Percentiles rank a stretch among this genome's conserved stretches.
Evolutionary conservation across 495 filamentous ascomycete species (phyloP).

Genomic region (Rostrohypoxylon terebratum): DNA sequence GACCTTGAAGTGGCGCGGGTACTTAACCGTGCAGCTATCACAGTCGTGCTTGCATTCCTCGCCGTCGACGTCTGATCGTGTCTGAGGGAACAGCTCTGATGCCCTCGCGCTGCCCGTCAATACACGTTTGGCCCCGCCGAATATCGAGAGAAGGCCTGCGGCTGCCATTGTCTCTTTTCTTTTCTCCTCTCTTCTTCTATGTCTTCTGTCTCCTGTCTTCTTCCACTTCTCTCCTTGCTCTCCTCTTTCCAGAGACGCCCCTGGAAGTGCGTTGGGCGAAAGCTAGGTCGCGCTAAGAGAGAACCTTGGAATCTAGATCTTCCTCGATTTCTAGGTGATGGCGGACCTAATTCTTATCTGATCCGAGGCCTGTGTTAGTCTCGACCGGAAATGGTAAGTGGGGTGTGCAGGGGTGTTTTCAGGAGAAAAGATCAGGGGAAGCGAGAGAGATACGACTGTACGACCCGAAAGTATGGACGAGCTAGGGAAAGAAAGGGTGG

Average conservation of each 20-base stretch:
- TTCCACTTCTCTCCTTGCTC: not conserved
- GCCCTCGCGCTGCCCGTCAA: constrained; percentile 73
- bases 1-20: constrained; percentile 76
- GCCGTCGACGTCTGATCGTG: constrained; percentile 79
- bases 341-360: constrained; percentile 32
- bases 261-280: not conserved
- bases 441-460: not conserved
- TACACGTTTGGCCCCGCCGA: constrained; percentile 55
- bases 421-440: constrained; percentile 7
- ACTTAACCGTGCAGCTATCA: constrained; percentile 79
- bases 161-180: constrained; percentile 43
- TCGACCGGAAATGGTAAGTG: constrained; percentile 27
- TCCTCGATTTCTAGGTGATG: not conserved
- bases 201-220: too few relatives aligned
- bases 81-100: constrained; percentile 71
- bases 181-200: not conserved
- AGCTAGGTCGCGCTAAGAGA: not conserved
- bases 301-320: not conserved
- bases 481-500: not conserved
- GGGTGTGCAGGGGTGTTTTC: not conserved
- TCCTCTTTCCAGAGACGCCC: not conserved
- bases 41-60: constrained; percentile 94
- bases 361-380: constrained; percentile 23
- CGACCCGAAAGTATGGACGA: constrained; percentile 9
- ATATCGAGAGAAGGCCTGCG: constrained; percentile 54